Conservation (phyloP, 179 eudicot genomes). For the Actinidia chinensis region DNA sequence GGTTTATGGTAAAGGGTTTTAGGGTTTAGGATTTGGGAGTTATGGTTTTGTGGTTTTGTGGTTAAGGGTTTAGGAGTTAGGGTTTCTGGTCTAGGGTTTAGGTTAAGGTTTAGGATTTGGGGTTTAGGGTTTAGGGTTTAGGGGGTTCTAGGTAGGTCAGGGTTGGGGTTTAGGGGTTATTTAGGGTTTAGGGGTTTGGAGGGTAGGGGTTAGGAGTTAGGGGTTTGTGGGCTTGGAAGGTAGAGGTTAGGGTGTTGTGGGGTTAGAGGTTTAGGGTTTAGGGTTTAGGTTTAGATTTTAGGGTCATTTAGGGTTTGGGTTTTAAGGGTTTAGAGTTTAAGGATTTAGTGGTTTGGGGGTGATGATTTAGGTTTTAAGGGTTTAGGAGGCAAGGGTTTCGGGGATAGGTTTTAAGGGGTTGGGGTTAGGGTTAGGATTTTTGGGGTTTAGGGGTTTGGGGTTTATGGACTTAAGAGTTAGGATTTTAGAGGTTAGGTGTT, state of each 20-base stretch:
- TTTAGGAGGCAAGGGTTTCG: not conserved
- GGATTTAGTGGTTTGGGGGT: slow-evolving; percentile 1
- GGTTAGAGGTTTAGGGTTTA: not conserved
- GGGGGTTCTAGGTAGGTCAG: too few species aligned
- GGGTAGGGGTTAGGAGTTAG: slow-evolving; percentile 5
- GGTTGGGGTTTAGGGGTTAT: slow-evolving; percentile 15
- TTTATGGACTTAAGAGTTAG: slow-evolving; percentile 15
- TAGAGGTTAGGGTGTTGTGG: not conserved
- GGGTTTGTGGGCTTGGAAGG: slow-evolving; percentile 8
- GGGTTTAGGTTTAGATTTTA: not conserved
- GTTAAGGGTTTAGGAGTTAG: slow-evolving; percentile 3
- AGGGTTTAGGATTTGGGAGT: not conserved
- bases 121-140: slow-evolving; percentile 1
- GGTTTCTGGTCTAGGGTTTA: slow-evolving; percentile 11
- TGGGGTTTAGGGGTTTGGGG: slow-evolving; percentile 14
- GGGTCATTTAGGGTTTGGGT: slow-evolving; percentile 5
- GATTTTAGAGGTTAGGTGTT: slow-evolving; percentile 24
- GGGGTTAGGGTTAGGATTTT: slow-evolving; percentile 22
- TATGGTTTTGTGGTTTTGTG: slow-evolving; percentile 12
- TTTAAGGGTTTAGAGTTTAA: slow-evolving; percentile 7
- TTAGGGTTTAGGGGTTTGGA: too few species aligned
- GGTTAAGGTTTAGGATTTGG: not conserved
- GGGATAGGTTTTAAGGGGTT: slow-evolving; percentile 20
- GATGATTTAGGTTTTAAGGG: slow-evolving; percentile 6
- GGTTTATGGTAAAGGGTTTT: too few species aligned